Evolutionary conservation across 768 basidiomycete genomes (phyloP).

Genomic region (Stropharia rugosoannulata): DNA sequence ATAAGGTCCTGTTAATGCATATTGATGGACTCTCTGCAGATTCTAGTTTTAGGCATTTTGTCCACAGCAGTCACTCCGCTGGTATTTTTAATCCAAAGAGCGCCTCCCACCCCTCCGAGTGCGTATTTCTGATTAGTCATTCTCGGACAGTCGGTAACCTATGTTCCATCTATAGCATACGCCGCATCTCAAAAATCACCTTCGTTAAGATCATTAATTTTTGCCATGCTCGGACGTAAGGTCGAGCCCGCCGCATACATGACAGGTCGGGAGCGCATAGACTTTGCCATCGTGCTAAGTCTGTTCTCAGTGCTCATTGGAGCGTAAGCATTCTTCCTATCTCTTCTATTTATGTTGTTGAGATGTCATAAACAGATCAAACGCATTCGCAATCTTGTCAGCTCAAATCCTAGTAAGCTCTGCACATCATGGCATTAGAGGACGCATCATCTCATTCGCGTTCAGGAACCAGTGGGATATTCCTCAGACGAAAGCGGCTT

Average conservation of each 20-base stretch:
- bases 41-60: conserved; percentile 71
- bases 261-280: conserved; percentile 63
- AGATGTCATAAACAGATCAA: conserved; percentile 39
- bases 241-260: conserved; percentile 50
- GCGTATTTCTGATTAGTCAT: conserved; percentile 15
- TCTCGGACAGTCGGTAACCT: not conserved
- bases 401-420: conserved; percentile 63
- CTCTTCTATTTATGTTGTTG: not conserved
- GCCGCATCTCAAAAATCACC: conserved; percentile 62
- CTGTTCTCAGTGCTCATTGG: conserved; percentile 68
- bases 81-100: conserved; percentile 54
- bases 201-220: conserved; percentile 50
- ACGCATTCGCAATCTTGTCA: conserved; percentile 64
- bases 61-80: conserved; percentile 61
- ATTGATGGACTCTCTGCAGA: conserved; percentile 24
- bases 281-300: conserved; percentile 59
- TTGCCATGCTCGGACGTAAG: conserved; percentile 48
- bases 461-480: conserved; percentile 73
- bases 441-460: not conserved
- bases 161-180: conserved; percentile 40
- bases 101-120: conserved; percentile 83
- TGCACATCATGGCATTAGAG: not conserved
- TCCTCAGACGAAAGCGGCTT: conserved; percentile 63
- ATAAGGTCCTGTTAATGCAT: not conserved
- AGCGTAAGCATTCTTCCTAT: conserved; percentile 43